Conservation (phyloP, 164 flowering plant genomes). For the Cinnamomum micranthum region DNA sequence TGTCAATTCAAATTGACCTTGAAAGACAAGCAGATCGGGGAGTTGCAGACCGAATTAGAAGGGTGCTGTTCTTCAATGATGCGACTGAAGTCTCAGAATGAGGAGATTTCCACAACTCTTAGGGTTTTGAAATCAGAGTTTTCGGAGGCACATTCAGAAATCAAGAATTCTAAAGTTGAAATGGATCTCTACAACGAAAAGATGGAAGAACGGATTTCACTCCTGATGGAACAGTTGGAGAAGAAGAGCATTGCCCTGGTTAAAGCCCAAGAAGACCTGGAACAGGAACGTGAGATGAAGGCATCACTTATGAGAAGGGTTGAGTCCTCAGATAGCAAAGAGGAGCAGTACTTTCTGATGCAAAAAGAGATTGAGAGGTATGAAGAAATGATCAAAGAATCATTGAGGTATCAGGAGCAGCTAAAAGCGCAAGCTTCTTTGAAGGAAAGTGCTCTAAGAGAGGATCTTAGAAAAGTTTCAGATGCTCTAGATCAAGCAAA, state of each 20-base stretch:
- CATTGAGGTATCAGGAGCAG: conserved; percentile 20
- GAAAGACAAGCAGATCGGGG: conserved; percentile 23
- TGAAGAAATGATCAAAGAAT: conserved; percentile 29
- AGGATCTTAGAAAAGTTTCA: conserved; percentile 23
- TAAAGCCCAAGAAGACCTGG: conserved; percentile 20
- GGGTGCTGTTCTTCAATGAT: conserved; percentile 18
- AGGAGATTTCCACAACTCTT: conserved; percentile 27
- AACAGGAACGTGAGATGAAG: conserved; percentile 15
- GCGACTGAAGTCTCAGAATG: conserved; percentile 25
- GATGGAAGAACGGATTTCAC: conserved; percentile 15
- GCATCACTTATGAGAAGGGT: conserved; percentile 15
- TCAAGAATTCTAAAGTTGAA: conserved; percentile 10
- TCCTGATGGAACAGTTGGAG: conserved; percentile 22
- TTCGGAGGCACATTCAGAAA: conserved; percentile 21
- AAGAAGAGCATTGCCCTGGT: conserved; percentile 20
- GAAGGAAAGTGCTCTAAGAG: conserved; percentile 21
- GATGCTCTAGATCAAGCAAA: conserved; percentile 26
- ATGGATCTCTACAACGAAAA: conserved; percentile 9
- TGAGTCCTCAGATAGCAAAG: conserved; percentile 17
- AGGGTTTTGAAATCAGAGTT: conserved; percentile 29
- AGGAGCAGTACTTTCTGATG: conserved; percentile 18
- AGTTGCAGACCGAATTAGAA: conserved; percentile 40
- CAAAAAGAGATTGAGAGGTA: conserved; percentile 24
- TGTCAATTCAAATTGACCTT: conserved; percentile 21
- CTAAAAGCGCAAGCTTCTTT: conserved; percentile 25